Percentiles rank a stretch among this genome's conserved stretches.
These are phyloP conservation scores for Fremontodendron californicum DNA, from an alignment of 345 rosid species.

Conservation along the genomic window DNA sequence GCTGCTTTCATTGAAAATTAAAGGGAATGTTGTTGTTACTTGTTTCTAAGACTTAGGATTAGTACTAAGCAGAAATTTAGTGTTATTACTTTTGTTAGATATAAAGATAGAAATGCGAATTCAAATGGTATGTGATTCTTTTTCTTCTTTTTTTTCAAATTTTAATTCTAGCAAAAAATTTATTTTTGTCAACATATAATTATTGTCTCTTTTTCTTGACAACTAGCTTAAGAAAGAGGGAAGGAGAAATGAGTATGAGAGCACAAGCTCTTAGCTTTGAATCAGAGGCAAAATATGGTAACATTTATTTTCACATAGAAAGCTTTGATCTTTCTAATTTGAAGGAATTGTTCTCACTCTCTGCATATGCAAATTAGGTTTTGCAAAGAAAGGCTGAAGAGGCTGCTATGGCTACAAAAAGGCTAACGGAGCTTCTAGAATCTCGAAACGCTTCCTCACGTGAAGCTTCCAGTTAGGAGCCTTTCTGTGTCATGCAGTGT, in stretches of 20 bases:
- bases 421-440: conserved; percentile 91
- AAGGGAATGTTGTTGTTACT: background rate
- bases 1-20: background rate
- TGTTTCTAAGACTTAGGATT: background rate
- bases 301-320: conserved; percentile 9
- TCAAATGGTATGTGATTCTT: background rate
- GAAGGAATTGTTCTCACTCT: conserved; percentile 9
- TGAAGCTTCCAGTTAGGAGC: conserved; percentile 43
- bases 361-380: conserved; percentile 43
- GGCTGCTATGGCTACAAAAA: conserved; percentile 90
- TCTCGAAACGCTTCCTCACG: conserved; percentile 75
- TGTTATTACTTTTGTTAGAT: background rate
- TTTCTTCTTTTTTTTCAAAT: background rate
- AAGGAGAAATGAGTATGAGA: conserved; percentile 90
- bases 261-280: conserved; percentile 91
- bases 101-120: background rate
- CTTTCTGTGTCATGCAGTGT: conserved; percentile 10
- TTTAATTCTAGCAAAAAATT: background rate
- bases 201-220: background rate
- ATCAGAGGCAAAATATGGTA: conserved; percentile 97
- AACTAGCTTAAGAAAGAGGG: conserved; percentile 96
- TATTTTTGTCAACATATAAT: background rate
- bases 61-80: background rate
- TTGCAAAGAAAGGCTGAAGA: conserved; percentile 97
- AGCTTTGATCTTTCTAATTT: conserved; percentile 10